A percentile compares a stretch with the other conserved stretches of the same genome.
Conservation (phyloP, 2,329 filamentous ascomycete genomes). For the Microcera coccophila region DNA sequence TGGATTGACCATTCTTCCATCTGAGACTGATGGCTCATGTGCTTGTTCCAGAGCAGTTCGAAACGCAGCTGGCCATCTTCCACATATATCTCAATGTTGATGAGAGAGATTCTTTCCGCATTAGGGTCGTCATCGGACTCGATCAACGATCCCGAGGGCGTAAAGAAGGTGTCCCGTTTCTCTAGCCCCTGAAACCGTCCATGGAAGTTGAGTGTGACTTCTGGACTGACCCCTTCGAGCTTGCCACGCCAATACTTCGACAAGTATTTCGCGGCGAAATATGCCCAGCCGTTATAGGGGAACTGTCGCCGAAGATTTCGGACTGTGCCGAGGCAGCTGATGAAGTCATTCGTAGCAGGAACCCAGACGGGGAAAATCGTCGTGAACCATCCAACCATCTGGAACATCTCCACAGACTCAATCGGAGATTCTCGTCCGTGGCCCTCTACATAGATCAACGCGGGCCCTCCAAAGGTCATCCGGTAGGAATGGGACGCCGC, state of each 20-base stretch:
- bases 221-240: neutral
- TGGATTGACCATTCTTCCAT: neutral
- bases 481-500: conserved; percentile 19
- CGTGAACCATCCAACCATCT: conserved; percentile 35
- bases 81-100: neutral
- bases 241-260: neutral
- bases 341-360: neutral
- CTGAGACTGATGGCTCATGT: neutral
- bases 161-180: neutral
- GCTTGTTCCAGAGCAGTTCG: neutral
- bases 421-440: conserved; percentile 31
- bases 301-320: neutral
- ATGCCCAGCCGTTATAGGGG: neutral
- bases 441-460: conserved; percentile 23
- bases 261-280: neutral
- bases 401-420: conserved; percentile 21
- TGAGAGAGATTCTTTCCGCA: neutral
- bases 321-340: neutral
- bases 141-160: too few species aligned
- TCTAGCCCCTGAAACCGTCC: neutral
- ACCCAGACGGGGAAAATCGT: conserved; percentile 1
- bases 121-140: neutral
- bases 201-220: neutral
- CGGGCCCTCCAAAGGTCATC: conserved; percentile 20
- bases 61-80: neutral